Evolutionary conservation across 2,329 filamentous ascomycete species (phyloP).

Genomic region (Cordyceps pruinosa): DNA sequence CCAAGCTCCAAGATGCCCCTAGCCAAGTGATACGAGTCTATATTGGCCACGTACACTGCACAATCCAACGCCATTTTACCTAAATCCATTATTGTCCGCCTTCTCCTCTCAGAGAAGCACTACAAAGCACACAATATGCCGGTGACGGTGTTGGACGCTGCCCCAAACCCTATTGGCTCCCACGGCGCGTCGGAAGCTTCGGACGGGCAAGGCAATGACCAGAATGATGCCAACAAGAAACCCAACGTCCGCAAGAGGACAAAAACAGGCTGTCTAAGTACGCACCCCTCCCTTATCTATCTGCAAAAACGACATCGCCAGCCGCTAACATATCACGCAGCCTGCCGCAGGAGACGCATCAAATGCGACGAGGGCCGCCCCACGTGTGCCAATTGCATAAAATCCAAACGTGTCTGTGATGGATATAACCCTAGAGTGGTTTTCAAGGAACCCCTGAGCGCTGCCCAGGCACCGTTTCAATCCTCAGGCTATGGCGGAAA

Average conservation of each 20-base stretch:
- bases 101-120: neutral
- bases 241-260: conserved; percentile 59
- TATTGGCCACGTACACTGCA: neutral
- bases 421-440: conserved; percentile 76
- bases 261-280: conserved; percentile 89
- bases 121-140: neutral
- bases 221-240: conserved; percentile 41
- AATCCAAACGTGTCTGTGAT: conserved; percentile 77
- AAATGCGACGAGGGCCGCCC: conserved; percentile 92
- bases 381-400: conserved; percentile 76
- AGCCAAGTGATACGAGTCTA: conserved; percentile 6
- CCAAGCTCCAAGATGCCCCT: conserved; percentile 3
- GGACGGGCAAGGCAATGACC: conserved; percentile 29
- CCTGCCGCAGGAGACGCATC: conserved; percentile 89
- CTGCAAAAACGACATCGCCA: neutral
- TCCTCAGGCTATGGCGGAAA: conserved; percentile 8
- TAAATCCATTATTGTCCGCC: neutral
- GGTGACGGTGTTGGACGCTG: conserved; percentile 10
- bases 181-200: conserved; percentile 19
- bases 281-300: conserved; percentile 23
- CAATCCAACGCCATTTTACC: neutral
- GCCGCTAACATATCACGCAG: conserved; percentile 33
- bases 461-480: conserved; percentile 19
- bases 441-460: conserved; percentile 67
- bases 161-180: neutral